Conservation (phyloP, 2,329 filamentous ascomycete genomes). For the Sordariomycetes sp. region DNA sequence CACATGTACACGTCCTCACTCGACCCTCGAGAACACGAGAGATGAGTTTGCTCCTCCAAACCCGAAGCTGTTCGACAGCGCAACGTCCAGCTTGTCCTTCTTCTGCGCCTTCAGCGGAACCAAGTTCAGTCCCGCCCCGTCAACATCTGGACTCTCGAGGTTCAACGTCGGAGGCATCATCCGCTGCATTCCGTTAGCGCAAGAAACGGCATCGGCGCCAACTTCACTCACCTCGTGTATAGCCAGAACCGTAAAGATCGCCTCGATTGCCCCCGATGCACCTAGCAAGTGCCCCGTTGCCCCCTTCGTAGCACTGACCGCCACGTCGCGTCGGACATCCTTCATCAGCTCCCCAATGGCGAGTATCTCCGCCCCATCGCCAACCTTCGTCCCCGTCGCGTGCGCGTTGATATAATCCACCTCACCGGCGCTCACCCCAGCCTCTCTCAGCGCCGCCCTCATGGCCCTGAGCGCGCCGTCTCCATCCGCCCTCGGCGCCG, state of each 20-base stretch:
- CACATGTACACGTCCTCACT: not conserved
- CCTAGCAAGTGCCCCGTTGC: constrained; percentile 86
- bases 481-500: constrained; percentile 75
- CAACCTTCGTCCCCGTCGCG: constrained; percentile 77
- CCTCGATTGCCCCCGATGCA: constrained; percentile 83
- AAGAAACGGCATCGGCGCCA: not conserved
- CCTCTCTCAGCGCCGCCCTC: constrained; percentile 68
- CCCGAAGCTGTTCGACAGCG: constrained; percentile 90
- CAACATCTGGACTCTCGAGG: constrained; percentile 51
- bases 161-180: constrained; percentile 81
- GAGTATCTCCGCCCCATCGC: constrained; percentile 77
- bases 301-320: constrained; percentile 89
- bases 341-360: constrained; percentile 73
- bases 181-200: constrained; percentile 38
- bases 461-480: constrained; percentile 75
- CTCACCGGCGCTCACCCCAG: constrained; percentile 52
- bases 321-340: constrained; percentile 54
- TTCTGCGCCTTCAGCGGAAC: constrained; percentile 63
- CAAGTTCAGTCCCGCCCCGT: constrained; percentile 72
- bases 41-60: constrained; percentile 96
- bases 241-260: constrained; percentile 72
- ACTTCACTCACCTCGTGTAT: constrained; percentile 57
- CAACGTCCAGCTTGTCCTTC: constrained; percentile 53
- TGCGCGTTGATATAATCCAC: constrained; percentile 95
- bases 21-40: constrained; percentile 54